Conservation (phyloP, 2,329 filamentous ascomycete species). For the Arthroderma uncinatum region DNA sequence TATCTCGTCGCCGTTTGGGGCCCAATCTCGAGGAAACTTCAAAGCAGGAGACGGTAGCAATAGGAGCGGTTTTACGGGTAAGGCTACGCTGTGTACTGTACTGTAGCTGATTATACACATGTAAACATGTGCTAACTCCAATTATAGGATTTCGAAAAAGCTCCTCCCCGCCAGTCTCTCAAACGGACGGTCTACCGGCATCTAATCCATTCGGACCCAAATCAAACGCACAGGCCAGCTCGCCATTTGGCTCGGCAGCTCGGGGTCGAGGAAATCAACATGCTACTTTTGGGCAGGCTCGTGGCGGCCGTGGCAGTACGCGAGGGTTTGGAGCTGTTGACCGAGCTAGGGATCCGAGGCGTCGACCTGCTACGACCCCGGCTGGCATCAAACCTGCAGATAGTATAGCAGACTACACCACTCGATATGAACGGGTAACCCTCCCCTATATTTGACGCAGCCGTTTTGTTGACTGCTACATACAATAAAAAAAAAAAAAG, state of each 20-base stretch:
- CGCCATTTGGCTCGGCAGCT: background rate
- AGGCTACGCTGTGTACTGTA: background rate
- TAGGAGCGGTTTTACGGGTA: background rate
- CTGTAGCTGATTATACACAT: background rate
- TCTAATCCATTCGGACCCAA: background rate
- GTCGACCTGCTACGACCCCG: background rate
- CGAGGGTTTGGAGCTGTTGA: slow-evolving; percentile 10
- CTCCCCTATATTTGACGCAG: background rate
- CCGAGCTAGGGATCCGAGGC: slow-evolving; percentile 14
- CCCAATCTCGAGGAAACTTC: background rate
- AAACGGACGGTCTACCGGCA: background rate
- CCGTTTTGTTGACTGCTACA: background rate
- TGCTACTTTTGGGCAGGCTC: background rate
- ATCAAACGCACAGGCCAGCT: background rate
- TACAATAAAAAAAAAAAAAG: too few relatives aligned
- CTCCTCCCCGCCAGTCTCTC: background rate
- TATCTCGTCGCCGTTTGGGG: background rate
- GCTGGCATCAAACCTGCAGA: background rate
- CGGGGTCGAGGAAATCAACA: background rate
- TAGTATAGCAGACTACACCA: slow-evolving; percentile 11
- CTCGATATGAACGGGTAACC: slow-evolving; percentile 16
- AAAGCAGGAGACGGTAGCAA: background rate
- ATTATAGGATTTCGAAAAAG: background rate
- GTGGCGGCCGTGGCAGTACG: background rate
- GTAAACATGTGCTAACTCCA: background rate